Percentiles rank a stretch among this genome's conserved stretches.
Conservation (phyloP, 108 stramenopile species). For the Nitzschia palea region DNA sequence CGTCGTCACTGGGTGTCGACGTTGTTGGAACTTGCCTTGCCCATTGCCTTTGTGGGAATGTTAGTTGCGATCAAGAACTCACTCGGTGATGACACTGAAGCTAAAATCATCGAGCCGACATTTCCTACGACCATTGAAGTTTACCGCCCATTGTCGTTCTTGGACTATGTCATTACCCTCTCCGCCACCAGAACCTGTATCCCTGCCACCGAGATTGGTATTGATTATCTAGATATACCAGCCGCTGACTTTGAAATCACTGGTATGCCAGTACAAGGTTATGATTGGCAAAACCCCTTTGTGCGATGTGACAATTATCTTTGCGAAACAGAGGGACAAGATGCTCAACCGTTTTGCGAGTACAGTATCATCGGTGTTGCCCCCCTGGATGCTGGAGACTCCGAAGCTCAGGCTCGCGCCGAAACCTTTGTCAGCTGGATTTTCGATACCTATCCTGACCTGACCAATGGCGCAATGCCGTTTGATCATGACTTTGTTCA, state of each 20-base stretch:
- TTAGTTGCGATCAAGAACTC: constrained; percentile 63
- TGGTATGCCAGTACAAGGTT: constrained; percentile 36
- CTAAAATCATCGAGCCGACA: constrained; percentile 43
- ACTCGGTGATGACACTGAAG: constrained; percentile 45
- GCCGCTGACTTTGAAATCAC: constrained; percentile 22
- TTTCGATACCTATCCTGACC: constrained; percentile 46
- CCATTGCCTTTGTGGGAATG: constrained; percentile 59
- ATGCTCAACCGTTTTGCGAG: constrained; percentile 63
- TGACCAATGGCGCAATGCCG: constrained; percentile 42
- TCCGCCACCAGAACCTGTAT: constrained; percentile 58
- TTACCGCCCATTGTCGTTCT: constrained; percentile 50
- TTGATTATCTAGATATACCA: neutral
- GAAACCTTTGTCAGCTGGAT: constrained; percentile 53
- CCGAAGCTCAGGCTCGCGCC: constrained; percentile 41
- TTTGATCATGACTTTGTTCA: constrained; percentile 64
- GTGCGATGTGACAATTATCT: constrained; percentile 66
- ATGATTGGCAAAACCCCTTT: constrained; percentile 75
- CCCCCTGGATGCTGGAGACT: constrained; percentile 33
- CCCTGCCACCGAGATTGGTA: neutral
- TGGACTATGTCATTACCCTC: constrained; percentile 69
- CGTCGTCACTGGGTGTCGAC: constrained; percentile 62
- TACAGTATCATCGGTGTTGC: constrained; percentile 61
- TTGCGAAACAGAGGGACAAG: constrained; percentile 57
- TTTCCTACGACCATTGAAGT: constrained; percentile 49
- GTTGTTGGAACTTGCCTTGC: constrained; percentile 65